phyloP scores from a whole-genome alignment of 305 asterid species.

The Fraxinus dipetala region DNA sequence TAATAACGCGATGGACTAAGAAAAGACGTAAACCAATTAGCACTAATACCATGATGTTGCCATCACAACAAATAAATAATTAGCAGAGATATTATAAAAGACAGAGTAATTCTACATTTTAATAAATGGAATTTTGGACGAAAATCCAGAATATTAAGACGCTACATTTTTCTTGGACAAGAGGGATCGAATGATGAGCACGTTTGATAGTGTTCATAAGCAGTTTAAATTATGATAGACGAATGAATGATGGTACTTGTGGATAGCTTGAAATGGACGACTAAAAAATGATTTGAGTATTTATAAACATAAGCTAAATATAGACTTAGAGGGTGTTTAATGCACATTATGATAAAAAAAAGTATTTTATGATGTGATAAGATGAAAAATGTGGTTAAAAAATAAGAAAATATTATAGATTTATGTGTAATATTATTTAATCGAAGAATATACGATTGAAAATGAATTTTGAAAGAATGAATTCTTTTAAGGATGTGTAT shows the following conservation, averaged over 20 bases:
- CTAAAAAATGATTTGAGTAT: not conserved
- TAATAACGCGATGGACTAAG: conserved; percentile 40
- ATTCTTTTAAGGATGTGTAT: too few relatives aligned
- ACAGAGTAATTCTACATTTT: conserved; percentile 3
- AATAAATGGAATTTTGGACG: not conserved
- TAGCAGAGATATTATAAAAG: not conserved
- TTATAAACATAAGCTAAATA: too few relatives aligned
- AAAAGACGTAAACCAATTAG: conserved; percentile 16
- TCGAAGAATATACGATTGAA: too few relatives aligned
- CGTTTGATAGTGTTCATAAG: not conserved
- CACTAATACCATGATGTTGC: not conserved
- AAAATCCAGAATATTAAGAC: not conserved
- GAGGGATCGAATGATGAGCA: not conserved
- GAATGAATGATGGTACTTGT: not conserved
- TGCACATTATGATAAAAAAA: too few relatives aligned
- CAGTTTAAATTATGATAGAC: too few relatives aligned
- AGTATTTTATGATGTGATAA: too few relatives aligned
- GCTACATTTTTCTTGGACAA: not conserved
- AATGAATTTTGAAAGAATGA: too few relatives aligned
- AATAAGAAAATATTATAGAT: too few relatives aligned
- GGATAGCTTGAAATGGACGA: not conserved
- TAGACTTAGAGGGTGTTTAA: not conserved
- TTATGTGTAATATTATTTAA: too few relatives aligned
- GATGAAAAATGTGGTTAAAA: too few relatives aligned
- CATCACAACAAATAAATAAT: not conserved